A percentile compares a stretch with the other conserved stretches of the same genome.
These are phyloP conservation scores for Firmiana major DNA, from an alignment of 345 rosid species.

Conservation along the genomic window DNA sequence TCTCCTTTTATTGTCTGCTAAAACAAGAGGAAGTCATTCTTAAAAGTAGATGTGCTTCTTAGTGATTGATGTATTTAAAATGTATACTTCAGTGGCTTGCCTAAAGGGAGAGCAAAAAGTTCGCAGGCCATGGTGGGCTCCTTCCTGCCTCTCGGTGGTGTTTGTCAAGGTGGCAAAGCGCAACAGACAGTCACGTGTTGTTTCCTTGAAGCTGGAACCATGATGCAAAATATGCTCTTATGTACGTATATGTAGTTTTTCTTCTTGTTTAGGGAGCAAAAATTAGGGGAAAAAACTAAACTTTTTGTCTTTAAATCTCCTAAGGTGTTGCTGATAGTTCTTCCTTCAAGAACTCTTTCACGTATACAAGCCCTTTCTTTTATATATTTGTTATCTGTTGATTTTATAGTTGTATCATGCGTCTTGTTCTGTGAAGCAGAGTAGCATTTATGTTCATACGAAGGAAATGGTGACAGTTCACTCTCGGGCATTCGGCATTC, in stretches of 20 bases:
- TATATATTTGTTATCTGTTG: constrained; percentile 23
- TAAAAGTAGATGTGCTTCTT: neutral
- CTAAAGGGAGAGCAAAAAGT: constrained; percentile 96
- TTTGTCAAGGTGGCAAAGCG: constrained; percentile 85
- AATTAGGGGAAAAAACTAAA: constrained; percentile 24
- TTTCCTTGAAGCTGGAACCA: constrained; percentile 94
- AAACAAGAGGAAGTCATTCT: neutral
- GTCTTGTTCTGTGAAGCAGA: constrained; percentile 16
- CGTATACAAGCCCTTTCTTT: constrained; percentile 19
- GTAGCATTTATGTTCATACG: neutral
- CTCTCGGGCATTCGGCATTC: neutral
- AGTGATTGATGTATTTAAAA: neutral
- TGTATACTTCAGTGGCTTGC: constrained; percentile 70
- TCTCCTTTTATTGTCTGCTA: neutral
- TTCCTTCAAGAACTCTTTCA: constrained; percentile 35
- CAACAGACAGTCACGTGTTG: constrained; percentile 94
- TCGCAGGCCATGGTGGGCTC: constrained; percentile 99
- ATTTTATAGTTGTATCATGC: constrained; percentile 24
- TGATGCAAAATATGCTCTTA: constrained; percentile 43
- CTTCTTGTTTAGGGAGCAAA: constrained; percentile 34
- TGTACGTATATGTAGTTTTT: constrained; percentile 52
- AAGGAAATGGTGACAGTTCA: constrained; percentile 16
- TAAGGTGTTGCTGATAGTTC: constrained; percentile 33
- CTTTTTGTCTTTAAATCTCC: constrained; percentile 16
- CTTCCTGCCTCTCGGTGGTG: constrained; percentile 78